Percentiles rank a stretch among this genome's conserved stretches.
phyloP scores from a whole-genome alignment of 129 eudicot genomes.

The Helichrysum umbraculigerum region DNA sequence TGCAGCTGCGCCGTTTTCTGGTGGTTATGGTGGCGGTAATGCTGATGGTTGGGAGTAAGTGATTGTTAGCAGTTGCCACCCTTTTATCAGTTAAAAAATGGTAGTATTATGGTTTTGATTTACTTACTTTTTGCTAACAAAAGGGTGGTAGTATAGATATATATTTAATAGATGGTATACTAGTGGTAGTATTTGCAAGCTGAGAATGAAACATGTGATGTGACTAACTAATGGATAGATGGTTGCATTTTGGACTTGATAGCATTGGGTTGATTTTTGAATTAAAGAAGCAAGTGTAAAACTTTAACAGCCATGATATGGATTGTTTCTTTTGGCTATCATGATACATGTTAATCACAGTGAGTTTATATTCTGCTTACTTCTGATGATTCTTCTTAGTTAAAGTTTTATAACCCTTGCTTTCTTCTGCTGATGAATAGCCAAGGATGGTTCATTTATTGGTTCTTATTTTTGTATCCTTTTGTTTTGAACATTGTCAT shows the following conservation, averaged over 20 bases:
- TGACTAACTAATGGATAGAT: neutral
- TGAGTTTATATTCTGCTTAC: neutral
- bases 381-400: too few relatives aligned
- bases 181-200: neutral
- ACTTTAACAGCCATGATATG: slow-evolving; percentile 4
- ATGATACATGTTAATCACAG: neutral
- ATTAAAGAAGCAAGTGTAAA: slow-evolving; percentile 2
- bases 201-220: neutral
- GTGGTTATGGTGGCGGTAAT: slow-evolving; percentile 20
- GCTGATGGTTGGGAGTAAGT: slow-evolving; percentile 48
- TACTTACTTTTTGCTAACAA: slow-evolving; percentile 24
- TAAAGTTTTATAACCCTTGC: too few relatives aligned
- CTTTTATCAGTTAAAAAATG: neutral
- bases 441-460: too few relatives aligned
- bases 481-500: too few relatives aligned
- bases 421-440: too few relatives aligned
- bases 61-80: slow-evolving; percentile 6
- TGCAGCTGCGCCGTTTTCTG: slow-evolving; percentile 8
- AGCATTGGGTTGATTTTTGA: slow-evolving; percentile 13
- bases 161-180: slow-evolving; percentile 3
- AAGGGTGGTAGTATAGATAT: slow-evolving; percentile 19
- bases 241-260: slow-evolving; percentile 13
- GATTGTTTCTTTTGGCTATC: slow-evolving; percentile 15
- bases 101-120: slow-evolving; percentile 16
- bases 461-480: too few relatives aligned